phyloP scores from a whole-genome alignment of 73 alveolate species.

The Paramecium pentaurelia region DNA sequence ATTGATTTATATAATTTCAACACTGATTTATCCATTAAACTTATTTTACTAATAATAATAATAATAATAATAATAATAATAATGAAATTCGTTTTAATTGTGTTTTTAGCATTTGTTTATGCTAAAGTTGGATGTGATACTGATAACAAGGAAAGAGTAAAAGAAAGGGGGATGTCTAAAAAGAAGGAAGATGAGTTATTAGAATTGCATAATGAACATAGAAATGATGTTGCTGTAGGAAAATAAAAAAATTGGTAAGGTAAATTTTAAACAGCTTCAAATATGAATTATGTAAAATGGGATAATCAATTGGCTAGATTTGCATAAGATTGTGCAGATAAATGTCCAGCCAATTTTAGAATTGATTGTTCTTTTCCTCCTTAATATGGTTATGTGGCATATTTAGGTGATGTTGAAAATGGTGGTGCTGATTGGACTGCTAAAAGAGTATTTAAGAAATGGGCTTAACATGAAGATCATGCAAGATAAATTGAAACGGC shows the following conservation, averaged over 20 bases:
- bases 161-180: background rate
- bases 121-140: conserved; percentile 17
- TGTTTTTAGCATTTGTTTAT: background rate
- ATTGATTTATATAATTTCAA: background rate
- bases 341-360: background rate
- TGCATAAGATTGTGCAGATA: conserved; percentile 18
- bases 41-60: background rate
- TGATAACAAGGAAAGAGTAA: background rate
- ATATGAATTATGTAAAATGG: conserved; percentile 36
- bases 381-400: background rate
- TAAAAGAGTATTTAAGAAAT: background rate
- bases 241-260: conserved; percentile 16
- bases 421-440: conserved; percentile 49
- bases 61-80: background rate
- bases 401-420: conserved; percentile 4
- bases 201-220: conserved; percentile 5
- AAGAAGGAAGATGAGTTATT: conserved; percentile 4
- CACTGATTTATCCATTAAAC: background rate
- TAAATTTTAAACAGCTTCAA: background rate
- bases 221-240: conserved; percentile 30
- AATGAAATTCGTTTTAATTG: conserved; percentile 19
- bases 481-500: conserved; percentile 21
- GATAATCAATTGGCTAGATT: background rate
- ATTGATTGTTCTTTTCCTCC: background rate
- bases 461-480: background rate